Evolutionary conservation across 805 yeast genomes (phyloP), one percentile per base, ranked within the genome.

Genomic region (Henningerozyma blattae): DNA sequence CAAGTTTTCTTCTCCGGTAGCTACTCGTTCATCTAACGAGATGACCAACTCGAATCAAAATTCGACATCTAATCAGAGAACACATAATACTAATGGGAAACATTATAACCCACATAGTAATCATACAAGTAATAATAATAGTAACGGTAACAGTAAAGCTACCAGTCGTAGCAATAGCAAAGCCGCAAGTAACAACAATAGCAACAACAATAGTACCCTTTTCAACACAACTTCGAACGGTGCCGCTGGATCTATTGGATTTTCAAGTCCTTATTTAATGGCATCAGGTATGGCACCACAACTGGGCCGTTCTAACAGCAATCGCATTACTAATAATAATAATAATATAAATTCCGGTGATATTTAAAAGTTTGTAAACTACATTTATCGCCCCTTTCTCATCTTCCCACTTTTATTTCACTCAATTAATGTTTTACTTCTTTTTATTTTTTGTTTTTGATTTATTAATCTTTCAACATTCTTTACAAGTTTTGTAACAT

Each of bases 231-330:
- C 12, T 12, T 9, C 12, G 24, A 20, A 20, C 12, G 15, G 14
- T 24, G 27, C 49, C 29, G 33, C 44, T 24, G 51, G 50, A 5
- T 47, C 58, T 25, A 35, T 46, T 25, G 84, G 84, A 0, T 70
- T 78, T 50, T 68, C 77, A 0, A 76, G 85, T 5, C 85, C 86
- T 2, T 79, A 75, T 43, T 59, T 77, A 30, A 54, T 77, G 38
- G 80, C 83, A 0, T 70, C 81, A 0, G 83, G 82, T 1, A 47
- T 71, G 20, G 68, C 82, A 0, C 78, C 81, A 2, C 67, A 64
- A 12, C 28, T 48, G 10, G 48, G 38, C 3, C 41, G 44, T 18
- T 39, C 35, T 16, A 39, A 34, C 19, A 34, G 43, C 14, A n/a
- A n/a, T n/a, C n/a, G n/a, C n/a, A n/a, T n/a, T n/a, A n/a, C n/a